Base-by-base conservation (phyloP, 495 filamentous ascomycete species). In the Darksidea phi region DNA sequence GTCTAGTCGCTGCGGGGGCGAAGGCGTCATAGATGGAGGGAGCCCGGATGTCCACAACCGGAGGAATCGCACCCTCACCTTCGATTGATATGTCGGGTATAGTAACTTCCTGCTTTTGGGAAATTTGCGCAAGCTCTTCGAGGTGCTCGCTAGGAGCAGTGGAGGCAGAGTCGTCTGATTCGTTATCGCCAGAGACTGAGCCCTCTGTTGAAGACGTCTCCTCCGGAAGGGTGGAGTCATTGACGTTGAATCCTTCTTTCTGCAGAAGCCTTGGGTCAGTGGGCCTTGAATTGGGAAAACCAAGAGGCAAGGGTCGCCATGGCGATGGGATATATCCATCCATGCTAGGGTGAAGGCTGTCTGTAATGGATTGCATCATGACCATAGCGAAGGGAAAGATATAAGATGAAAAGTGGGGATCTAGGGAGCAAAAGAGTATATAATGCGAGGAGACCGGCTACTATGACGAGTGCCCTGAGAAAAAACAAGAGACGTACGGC, bases 231-330 rank as follows among this genome's bases (percentile, higher is more conserved):
- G 26, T 26, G 1, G 37, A 17, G 49, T n/a, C 21, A 20, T 15
- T 15, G 25, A 36, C 12, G 25, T 41, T 45, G 23, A 42, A 20
- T 28, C 37, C 17, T 8, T 60, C 48, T 38, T 46, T 26, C 15
- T 43, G 37, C 1, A 53, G 21, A 11, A 24, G 24, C 10, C 24
- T 34, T 21, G 23, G 7, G 8, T 37, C 46, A 20, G 23, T 46
- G 26, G 38, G 36, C 15, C 36, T 53, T 18, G 48, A 2, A 13
- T 52, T 37, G 3, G 48, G 57, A 48, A 42, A 36, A 28, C 41
- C 50, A 61, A 61, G 57, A 23, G 57, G 57, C 18, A 61, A 20
- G 43, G 57, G 57, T 8, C 48, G 48, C 57, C 57, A 61, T 12
- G 26, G 28, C 21, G 48, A 53, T 15, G 32, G 21, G 25, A 53